Evolutionary conservation across 345 rosid genomes (phyloP).

Genomic region (Melaleuca quinquenervia): DNA sequence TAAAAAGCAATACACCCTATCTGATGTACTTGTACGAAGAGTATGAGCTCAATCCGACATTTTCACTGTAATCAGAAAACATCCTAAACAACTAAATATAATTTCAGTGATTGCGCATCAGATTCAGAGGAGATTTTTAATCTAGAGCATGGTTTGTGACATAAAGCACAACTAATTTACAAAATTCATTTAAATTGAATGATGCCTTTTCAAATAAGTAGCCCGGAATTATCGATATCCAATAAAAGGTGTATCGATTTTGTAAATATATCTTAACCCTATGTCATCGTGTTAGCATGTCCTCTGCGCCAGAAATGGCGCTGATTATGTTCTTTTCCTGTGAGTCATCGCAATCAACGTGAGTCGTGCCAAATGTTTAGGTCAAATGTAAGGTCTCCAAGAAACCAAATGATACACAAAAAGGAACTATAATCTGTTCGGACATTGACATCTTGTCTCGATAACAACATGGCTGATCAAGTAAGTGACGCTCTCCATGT

Average conservation of each 20-base stretch:
- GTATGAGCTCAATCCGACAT: neutral
- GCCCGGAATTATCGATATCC: neutral
- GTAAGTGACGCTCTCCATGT: neutral
- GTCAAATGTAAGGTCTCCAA: neutral
- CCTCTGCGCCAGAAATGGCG: neutral
- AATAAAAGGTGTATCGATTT: neutral
- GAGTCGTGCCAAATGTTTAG: neutral
- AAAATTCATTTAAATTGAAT: neutral
- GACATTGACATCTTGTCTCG: neutral
- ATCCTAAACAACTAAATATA: no score
- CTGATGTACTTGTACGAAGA: neutral
- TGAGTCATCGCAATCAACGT: neutral
- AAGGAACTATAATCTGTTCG: neutral
- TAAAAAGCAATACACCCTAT: neutral
- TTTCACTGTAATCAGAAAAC: neutral
- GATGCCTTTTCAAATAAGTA: neutral
- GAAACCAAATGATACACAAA: neutral
- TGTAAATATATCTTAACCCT: neutral
- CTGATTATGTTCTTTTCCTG: neutral
- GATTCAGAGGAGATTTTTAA: neutral
- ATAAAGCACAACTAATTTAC: neutral
- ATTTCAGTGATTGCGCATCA: no score
- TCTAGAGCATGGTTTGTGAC: neutral
- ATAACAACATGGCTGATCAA: neutral
- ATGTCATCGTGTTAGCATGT: neutral